These are phyloP conservation scores for Candolleomyces efflorescens DNA, from an alignment of 768 basidiomycete genomes.

Conservation along the genomic window DNA sequence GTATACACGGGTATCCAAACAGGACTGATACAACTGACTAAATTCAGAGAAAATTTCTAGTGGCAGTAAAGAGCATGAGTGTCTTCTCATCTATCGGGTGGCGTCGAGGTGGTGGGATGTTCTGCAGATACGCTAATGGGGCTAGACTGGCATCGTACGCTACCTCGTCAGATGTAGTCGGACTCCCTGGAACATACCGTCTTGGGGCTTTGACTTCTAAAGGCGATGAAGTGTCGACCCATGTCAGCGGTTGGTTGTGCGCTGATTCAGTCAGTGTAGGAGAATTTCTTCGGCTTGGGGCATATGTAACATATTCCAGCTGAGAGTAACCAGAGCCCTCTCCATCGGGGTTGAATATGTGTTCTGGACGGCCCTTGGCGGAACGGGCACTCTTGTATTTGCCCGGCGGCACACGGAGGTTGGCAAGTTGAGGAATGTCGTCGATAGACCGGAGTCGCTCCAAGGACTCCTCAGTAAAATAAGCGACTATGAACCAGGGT, in stretches of 20 bases:
- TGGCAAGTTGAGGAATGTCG: slow-evolving; percentile 49
- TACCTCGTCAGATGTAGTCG: slow-evolving; percentile 27
- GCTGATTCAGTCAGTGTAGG: slow-evolving; percentile 15
- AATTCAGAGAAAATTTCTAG: not conserved
- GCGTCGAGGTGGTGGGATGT: slow-evolving; percentile 57
- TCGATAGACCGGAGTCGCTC: slow-evolving; percentile 58
- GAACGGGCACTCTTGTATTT: slow-evolving; percentile 71
- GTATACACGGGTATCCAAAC: not conserved
- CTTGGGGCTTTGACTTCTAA: slow-evolving; percentile 11
- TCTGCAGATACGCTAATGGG: slow-evolving; percentile 66
- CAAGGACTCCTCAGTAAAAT: slow-evolving; percentile 71
- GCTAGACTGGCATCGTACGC: slow-evolving; percentile 40
- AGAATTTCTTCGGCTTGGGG: slow-evolving; percentile 22
- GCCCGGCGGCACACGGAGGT: slow-evolving; percentile 56
- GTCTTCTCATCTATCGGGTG: slow-evolving; percentile 60
- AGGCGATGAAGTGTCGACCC: slow-evolving; percentile 12
- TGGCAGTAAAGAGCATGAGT: slow-evolving; percentile 33
- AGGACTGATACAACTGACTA: slow-evolving; percentile 9
- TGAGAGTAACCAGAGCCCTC: slow-evolving; percentile 33
- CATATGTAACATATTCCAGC: slow-evolving; percentile 44
- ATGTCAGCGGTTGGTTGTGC: slow-evolving; percentile 13
- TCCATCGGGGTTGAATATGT: slow-evolving; percentile 42
- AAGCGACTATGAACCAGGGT: slow-evolving; percentile 50
- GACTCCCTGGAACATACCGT: slow-evolving; percentile 23
- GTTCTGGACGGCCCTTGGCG: slow-evolving; percentile 52